phyloP scores from a whole-genome alignment of 129 eudicot genomes.

The Cynara cardunculus region DNA sequence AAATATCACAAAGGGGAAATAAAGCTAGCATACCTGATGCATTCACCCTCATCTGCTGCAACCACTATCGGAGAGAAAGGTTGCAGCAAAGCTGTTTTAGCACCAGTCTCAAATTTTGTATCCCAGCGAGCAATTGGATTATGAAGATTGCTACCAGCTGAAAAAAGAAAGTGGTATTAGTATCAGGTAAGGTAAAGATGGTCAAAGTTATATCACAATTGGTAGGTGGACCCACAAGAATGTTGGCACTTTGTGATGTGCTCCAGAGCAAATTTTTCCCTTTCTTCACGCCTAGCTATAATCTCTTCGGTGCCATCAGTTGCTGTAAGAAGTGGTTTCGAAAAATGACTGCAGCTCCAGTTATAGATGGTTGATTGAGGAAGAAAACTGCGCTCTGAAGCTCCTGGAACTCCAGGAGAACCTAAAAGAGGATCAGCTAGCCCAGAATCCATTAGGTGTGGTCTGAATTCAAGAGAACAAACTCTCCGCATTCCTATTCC shows the following conservation, averaged over 20 bases:
- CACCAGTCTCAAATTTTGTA: slow-evolving; percentile 86
- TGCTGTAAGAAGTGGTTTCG: slow-evolving; percentile 87
- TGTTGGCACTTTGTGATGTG: slow-evolving; percentile 83
- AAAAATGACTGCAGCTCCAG: slow-evolving; percentile 98
- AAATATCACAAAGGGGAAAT: not conserved
- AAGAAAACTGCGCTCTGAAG: slow-evolving; percentile 81
- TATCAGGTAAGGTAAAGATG: not conserved
- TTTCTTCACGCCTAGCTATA: slow-evolving; percentile 64
- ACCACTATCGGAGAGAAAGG: slow-evolving; percentile 86
- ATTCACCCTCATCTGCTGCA: slow-evolving; percentile 95
- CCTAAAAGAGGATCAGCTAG: slow-evolving; percentile 90
- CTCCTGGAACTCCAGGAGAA: slow-evolving; percentile 53
- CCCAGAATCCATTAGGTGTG: slow-evolving; percentile 87
- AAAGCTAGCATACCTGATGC: slow-evolving; percentile 64
- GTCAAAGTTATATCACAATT: not conserved
- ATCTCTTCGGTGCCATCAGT: slow-evolving; percentile 73
- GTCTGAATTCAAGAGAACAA: slow-evolving; percentile 86
- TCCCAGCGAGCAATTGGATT: slow-evolving; percentile 99
- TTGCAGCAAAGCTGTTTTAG: slow-evolving; percentile 81
- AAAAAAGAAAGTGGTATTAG: not conserved
- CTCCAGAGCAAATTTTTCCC: slow-evolving; percentile 71
- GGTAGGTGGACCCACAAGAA: slow-evolving; percentile 49
- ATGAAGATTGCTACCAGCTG: slow-evolving; percentile 81
- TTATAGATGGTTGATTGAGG: slow-evolving; percentile 90
- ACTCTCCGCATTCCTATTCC: slow-evolving; percentile 81